Evolutionary conservation across 176 grass and related monocot species (phyloP).

Genomic region (Hordeum vulgare): DNA sequence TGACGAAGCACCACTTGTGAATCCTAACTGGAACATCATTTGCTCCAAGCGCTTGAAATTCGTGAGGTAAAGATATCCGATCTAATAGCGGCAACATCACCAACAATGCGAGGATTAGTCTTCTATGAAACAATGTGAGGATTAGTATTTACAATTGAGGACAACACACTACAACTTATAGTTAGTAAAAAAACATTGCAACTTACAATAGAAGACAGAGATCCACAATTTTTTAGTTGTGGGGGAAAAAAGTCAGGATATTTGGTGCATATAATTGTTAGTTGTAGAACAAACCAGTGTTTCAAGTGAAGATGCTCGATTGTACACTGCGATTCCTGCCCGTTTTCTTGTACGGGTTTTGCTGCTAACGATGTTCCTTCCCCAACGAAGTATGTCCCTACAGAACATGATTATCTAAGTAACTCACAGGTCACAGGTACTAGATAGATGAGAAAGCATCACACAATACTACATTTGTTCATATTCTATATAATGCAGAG

Average conservation of each 20-base stretch:
- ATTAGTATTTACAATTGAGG: neutral
- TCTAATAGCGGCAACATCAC: conserved; percentile 35
- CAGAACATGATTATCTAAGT: conserved; percentile 15
- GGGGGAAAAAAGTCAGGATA: neutral
- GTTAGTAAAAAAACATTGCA: neutral
- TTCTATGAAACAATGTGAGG: neutral
- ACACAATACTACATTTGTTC: neutral
- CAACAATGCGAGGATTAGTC: neutral
- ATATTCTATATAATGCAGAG: neutral
- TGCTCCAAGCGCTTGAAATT: conserved; percentile 84
- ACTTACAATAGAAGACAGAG: neutral
- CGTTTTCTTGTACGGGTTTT: conserved; percentile 90
- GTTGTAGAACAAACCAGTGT: conserved; percentile 54
- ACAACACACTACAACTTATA: neutral
- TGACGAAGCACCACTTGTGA: conserved; percentile 85
- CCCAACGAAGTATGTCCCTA: conserved; percentile 94
- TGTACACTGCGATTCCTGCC: conserved; percentile 79
- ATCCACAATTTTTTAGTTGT: neutral
- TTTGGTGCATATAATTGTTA: neutral
- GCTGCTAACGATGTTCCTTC: conserved; percentile 88
- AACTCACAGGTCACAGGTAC: neutral
- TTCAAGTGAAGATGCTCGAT: conserved; percentile 92
- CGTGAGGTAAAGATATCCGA: conserved; percentile 91
- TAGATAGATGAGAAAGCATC: neutral
- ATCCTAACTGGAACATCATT: conserved; percentile 90